Conservation (phyloP, 352 stramenopile species). For the Pythium oligandrum region DNA sequence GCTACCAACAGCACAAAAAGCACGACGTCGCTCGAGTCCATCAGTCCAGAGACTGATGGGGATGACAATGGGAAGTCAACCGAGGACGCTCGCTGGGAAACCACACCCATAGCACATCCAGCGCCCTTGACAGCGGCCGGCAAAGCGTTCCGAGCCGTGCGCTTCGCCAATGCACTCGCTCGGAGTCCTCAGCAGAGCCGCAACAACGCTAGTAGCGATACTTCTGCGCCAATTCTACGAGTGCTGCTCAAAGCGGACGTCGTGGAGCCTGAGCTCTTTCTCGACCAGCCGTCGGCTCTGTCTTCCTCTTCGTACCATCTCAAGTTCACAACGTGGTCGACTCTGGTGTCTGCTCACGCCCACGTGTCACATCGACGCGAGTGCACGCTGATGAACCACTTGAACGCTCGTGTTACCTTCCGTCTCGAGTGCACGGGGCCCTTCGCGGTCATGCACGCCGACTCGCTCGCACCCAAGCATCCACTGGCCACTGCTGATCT, state of each 20-base stretch:
- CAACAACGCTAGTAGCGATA: conserved; percentile 1
- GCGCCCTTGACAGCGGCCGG: conserved; percentile 25
- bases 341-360: conserved; percentile 20
- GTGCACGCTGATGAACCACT: conserved; percentile 53
- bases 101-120: no score
- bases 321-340: conserved; percentile 78
- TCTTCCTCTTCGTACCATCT: conserved; percentile 30
- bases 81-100: no score
- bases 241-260: conserved; percentile 57
- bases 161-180: conserved; percentile 49
- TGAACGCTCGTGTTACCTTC: conserved; percentile 60
- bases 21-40: background rate
- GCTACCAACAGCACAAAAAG: conserved; percentile 3
- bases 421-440: conserved; percentile 58
- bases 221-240: conserved; percentile 15
- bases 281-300: conserved; percentile 34
- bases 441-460: conserved; percentile 53
- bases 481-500: conserved; percentile 51
- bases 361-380: conserved; percentile 50
- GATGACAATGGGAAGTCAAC: no score
- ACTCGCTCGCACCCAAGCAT: conserved; percentile 59
- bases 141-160: conserved; percentile 69
- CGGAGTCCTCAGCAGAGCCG: conserved; percentile 11
- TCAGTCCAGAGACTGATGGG: no score
- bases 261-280: conserved; percentile 54